A percentile compares a stretch with the other conserved stretches of the same genome.
Evolutionary conservation across 2,329 filamentous ascomycete species (phyloP).

Genomic region (Aspergillus jensenii): DNA sequence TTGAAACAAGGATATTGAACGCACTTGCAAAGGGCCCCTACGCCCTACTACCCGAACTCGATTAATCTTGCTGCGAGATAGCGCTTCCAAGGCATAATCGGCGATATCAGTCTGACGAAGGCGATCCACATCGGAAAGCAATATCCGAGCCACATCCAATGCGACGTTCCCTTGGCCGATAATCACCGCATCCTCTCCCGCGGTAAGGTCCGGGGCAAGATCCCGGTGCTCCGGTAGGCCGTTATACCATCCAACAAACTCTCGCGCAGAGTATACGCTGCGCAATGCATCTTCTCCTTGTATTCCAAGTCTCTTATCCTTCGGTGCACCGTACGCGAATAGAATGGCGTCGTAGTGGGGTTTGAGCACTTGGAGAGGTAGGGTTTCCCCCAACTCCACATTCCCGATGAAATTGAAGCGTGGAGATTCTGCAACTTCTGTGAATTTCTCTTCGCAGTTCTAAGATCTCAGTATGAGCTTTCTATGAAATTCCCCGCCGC

Average conservation of each 20-base stretch:
- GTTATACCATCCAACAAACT: constrained; percentile 99
- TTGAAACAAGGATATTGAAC: constrained; percentile 17
- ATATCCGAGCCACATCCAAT: constrained; percentile 84
- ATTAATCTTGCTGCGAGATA: constrained; percentile 72
- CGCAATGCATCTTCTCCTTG: constrained; percentile 70
- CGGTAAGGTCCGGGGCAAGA: constrained; percentile 70
- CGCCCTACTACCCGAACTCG: constrained; percentile 85
- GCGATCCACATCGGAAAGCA: constrained; percentile 72
- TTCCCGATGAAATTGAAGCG: constrained; percentile 93
- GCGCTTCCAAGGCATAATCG: constrained; percentile 72
- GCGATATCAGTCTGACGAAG: constrained; percentile 85
- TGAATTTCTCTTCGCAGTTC: constrained; percentile 95
- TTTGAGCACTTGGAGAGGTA: constrained; percentile 68
- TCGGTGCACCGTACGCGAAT: constrained; percentile 87
- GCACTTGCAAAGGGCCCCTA: constrained; percentile 81
- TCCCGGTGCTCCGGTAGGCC: constrained; percentile 78
- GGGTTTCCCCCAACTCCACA: constrained; percentile 68
- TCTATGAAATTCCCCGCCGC: background rate
- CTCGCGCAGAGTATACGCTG: constrained; percentile 79
- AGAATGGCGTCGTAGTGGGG: constrained; percentile 89
- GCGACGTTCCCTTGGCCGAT: constrained; percentile 97
- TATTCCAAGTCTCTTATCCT: constrained; percentile 76
- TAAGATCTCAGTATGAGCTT: constrained; percentile 36
- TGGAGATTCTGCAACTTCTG: constrained; percentile 77
- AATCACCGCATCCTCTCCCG: constrained; percentile 78